Base-by-base conservation (phyloP, 495 filamentous ascomycete genomes). In the Diplogelasinospora grovesii region DNA sequence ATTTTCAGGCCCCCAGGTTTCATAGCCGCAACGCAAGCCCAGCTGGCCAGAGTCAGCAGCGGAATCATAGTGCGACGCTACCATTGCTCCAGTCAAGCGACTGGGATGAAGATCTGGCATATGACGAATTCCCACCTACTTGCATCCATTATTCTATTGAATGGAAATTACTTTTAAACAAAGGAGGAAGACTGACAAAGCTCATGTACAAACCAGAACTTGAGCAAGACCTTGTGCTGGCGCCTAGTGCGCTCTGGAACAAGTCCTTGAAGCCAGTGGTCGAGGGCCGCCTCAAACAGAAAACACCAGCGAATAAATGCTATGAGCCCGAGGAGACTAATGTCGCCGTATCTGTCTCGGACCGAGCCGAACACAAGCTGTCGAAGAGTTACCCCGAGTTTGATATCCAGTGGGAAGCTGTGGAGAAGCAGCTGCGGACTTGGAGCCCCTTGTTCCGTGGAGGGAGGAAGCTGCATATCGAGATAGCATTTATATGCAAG, bases 401-500 rank as follows among this genome's bases (percentile, higher is more conserved):
- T 19, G 33, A 48, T 9, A 43, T 48, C 28, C 35, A 48, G 30
- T 48, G 33, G 45, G 25, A 5, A 16, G 33, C 34, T 13, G 32
- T 43, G 21, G 36, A 48, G 35, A 18, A 39, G 20, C 28, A 48
- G 40, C 40, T 48, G 19, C 2, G 36, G 35, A 34, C 35, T 21
- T 43, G 40, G 40, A 48, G 45, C 25, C 20, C 37, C 34, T 39
- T 42, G 23, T 35, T 57, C 13, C 32, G 44, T 37, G 15, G 31
- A 9, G 50, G 47, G 15, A 57, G 39, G 46, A 30, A 25, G 33
- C 33, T 53, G 22, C 46, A 40, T 36, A 41, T 57, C 44, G 18
- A 43, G n/a, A 50, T 57, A 18, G 50, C 37, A 11, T 49, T 57
- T 42, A 49, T 48, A 13, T 57, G 45, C 37, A 41, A 43, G 22